Conservation (phyloP, 1,139 yeast species). For the Trichomonascaceae sp. region DNA sequence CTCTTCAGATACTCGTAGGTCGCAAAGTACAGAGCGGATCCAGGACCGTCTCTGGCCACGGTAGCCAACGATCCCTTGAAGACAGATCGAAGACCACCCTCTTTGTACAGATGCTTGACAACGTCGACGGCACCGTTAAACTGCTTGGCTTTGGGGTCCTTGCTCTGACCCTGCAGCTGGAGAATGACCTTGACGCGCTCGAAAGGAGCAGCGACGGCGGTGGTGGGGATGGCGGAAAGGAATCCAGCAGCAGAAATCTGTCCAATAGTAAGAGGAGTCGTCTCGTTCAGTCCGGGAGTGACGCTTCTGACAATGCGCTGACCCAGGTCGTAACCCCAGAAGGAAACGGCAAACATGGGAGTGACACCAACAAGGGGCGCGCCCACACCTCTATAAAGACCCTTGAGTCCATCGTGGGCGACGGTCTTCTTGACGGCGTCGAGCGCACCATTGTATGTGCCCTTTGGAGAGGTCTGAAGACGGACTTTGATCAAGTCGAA, state of each 20-base stretch:
- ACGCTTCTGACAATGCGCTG: slow-evolving; percentile 48
- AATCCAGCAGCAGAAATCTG: slow-evolving; percentile 93
- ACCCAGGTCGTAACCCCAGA: slow-evolving; percentile 97
- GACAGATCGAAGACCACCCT: slow-evolving; percentile 76
- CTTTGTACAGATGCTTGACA: slow-evolving; percentile 54
- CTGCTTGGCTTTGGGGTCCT: slow-evolving; percentile 24
- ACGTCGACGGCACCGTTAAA: slow-evolving; percentile 43
- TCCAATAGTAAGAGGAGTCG: slow-evolving; percentile 39
- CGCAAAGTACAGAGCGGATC: slow-evolving; percentile 93
- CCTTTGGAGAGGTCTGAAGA: slow-evolving; percentile 48
- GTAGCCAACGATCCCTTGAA: slow-evolving; percentile 91
- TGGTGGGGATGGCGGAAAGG: slow-evolving; percentile 87
- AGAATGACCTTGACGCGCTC: slow-evolving; percentile 91
- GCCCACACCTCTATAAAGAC: slow-evolving; percentile 75
- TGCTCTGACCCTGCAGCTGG: slow-evolving; percentile 58
- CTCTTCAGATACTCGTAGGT: slow-evolving; percentile 77
- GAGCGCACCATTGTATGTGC: slow-evolving; percentile 45
- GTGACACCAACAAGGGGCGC: slow-evolving; percentile 93
- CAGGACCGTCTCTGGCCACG: slow-evolving; percentile 94
- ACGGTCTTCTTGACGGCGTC: slow-evolving; percentile 61
- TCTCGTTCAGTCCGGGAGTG: slow-evolving; percentile 29
- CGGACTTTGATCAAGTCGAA: slow-evolving; percentile 89
- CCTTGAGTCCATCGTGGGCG: slow-evolving; percentile 57
- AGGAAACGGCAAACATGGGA: slow-evolving; percentile 95
- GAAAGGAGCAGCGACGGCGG: slow-evolving; percentile 91